A percentile compares a stretch with the other conserved stretches of the same genome.
phyloP scores from a whole-genome alignment of 1,139 yeast genomes.

The Suhomyces anneliseae region DNA sequence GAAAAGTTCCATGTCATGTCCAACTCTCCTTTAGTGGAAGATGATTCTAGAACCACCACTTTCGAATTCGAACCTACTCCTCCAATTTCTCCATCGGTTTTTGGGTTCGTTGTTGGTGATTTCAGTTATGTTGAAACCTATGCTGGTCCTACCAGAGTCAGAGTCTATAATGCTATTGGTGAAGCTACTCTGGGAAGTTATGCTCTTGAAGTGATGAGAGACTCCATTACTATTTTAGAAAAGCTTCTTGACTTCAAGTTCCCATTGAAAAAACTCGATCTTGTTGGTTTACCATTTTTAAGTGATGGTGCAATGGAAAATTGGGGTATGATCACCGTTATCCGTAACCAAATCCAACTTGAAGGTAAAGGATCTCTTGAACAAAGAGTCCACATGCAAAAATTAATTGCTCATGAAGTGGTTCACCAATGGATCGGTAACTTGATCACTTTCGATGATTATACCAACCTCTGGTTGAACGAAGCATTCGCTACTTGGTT shows the following conservation, averaged over 20 bases:
- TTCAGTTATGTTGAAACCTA: constrained; percentile 42
- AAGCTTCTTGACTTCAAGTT: constrained; percentile 41
- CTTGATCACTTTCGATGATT: constrained; percentile 60
- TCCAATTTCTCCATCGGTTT: constrained; percentile 58
- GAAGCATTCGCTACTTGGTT: constrained; percentile 76
- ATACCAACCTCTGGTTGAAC: constrained; percentile 70
- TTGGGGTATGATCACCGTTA: constrained; percentile 65
- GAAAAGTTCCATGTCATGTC: constrained; percentile 50
- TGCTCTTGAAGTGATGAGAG: constrained; percentile 47
- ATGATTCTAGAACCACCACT: constrained; percentile 24
- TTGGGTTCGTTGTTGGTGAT: constrained; percentile 69
- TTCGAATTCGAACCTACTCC: constrained; percentile 54
- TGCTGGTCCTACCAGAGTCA: constrained; percentile 30
- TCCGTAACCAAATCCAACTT: constrained; percentile 45
- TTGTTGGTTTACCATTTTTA: constrained; percentile 66
- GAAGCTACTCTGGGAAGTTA: constrained; percentile 43
- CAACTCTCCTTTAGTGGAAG: constrained; percentile 38
- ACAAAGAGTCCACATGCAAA: constrained; percentile 37
- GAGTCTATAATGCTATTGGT: constrained; percentile 58
- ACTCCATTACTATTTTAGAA: constrained; percentile 48
- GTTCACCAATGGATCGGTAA: constrained; percentile 82
- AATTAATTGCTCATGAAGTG: constrained; percentile 66
- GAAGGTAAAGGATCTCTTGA: constrained; percentile 21
- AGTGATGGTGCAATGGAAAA: constrained; percentile 81
- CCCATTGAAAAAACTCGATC: constrained; percentile 64